Evolutionary conservation across 2,329 filamentous ascomycete genomes (phyloP), one percentile per base, ranked within the genome.

Genomic region (Parafenestella ontariensis): DNA sequence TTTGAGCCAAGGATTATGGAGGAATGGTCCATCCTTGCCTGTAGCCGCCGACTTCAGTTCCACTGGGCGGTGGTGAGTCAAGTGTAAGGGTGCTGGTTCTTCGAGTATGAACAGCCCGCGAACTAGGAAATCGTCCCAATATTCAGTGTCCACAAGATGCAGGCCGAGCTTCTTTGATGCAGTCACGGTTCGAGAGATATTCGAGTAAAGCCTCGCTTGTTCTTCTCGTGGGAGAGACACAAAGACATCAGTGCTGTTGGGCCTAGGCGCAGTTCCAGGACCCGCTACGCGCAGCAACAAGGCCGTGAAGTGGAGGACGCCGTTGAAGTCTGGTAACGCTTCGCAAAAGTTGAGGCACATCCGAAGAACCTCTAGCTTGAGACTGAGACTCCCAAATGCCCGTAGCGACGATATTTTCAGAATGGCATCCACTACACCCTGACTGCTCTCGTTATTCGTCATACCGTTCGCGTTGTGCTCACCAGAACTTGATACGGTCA

Each of bases 81-180:
- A 45, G 5, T 68, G 64, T 3, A 74, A 46, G 10, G 64, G 54
- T 34, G 61, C 39, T 2, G 65, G 53, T 54, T 73, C 71, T 33
- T 76, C 72, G 21, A 89, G 81, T 46, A 92, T 85, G 39, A 96
- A 79, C 49, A 64, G 96, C 80, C 59, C 87, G 87, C 95, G 87
- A 42, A 99, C 84, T 8, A 99, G 81, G 65, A 98, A 98, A 68
- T 96, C 92, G 73, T 99, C 95, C 95, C 95, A 99, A 71, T 97
- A 99, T 64, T 95, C 90, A 5, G 92, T 92, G 47, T 87, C 83
- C 37, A 94, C 76, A 51, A 89, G 78, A 5, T 83, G 79, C 24
- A 92, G 78, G 0, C 92, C 92, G 23, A 97, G 77, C 54, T 90
- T 88, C 56, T 85, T 85, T 0, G 90, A 89, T n/a, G 95, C 85